These are phyloP conservation scores for Botryotinia narcissicola DNA, from an alignment of 2,329 filamentous ascomycete species.

Conservation along the genomic window DNA sequence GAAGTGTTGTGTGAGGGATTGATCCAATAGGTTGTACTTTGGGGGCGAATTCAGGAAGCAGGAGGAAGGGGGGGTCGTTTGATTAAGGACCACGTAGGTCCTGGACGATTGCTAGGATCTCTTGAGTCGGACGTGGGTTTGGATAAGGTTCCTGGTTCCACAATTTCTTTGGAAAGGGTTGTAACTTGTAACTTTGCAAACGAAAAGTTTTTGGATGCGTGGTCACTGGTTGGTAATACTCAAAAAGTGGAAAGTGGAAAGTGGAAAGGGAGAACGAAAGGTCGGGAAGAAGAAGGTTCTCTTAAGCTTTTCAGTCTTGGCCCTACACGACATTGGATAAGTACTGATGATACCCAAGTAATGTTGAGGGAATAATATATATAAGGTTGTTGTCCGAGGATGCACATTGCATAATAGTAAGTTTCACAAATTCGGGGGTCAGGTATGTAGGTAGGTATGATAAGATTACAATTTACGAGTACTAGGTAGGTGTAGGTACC, in stretches of 20 bases:
- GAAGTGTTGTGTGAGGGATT: background rate
- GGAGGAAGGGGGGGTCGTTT: background rate
- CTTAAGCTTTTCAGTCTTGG: background rate
- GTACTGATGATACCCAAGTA: background rate
- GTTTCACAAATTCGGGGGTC: background rate
- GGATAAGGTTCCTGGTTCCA: background rate
- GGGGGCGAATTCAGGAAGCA: background rate
- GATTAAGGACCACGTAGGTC: conserved; percentile 7
- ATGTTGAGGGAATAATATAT: background rate
- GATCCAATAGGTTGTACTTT: background rate
- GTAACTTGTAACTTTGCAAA: background rate
- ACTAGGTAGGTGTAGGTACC: no score
- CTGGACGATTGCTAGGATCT: background rate
- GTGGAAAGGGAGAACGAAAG: background rate
- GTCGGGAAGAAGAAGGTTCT: background rate
- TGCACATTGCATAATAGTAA: background rate
- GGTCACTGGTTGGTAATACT: background rate
- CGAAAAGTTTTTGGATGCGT: background rate
- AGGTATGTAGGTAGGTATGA: background rate
- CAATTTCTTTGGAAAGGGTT: background rate
- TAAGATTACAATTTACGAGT: background rate
- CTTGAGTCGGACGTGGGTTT: background rate
- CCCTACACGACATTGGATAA: background rate
- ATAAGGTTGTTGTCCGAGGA: background rate
- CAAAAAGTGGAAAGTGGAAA: background rate